Conservation (phyloP, 495 filamentous ascomycete species). For the Massariosphaeria phaeospora region DNA sequence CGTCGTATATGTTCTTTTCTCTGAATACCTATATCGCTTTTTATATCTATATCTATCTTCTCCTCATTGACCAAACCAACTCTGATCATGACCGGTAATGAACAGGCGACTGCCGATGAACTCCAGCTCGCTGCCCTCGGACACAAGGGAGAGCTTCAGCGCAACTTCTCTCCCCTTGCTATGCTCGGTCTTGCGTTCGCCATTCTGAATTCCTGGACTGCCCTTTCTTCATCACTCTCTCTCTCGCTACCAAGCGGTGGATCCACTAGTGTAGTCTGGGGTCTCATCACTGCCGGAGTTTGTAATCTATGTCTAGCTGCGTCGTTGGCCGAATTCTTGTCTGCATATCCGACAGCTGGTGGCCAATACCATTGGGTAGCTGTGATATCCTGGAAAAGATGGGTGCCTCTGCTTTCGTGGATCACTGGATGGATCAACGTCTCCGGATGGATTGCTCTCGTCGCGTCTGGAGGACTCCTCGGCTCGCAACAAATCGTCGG, state of each 20-base stretch:
- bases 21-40: too few relatives aligned
- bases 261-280: constrained; percentile 54
- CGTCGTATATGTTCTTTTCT: too few relatives aligned
- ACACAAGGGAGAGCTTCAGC: constrained; percentile 38
- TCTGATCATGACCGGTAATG: too few relatives aligned
- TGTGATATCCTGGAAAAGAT: constrained; percentile 54
- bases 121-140: constrained; percentile 38
- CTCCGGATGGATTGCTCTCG: constrained; percentile 59
- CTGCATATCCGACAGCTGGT: constrained; percentile 59
- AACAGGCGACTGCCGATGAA: constrained; percentile 37
- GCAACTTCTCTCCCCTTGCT: constrained; percentile 48
- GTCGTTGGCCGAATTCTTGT: constrained; percentile 68
- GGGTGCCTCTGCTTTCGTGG: constrained; percentile 61
- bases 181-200: constrained; percentile 59
- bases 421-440: constrained; percentile 74
- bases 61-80: neutral
- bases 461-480: constrained; percentile 39
- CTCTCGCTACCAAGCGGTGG: constrained; percentile 52
- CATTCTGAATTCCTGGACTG: constrained; percentile 58
- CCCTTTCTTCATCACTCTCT: constrained; percentile 50
- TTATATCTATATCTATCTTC: neutral
- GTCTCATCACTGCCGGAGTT: constrained; percentile 62
- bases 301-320: constrained; percentile 68
- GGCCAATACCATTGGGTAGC: constrained; percentile 75
- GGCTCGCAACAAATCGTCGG: constrained; percentile 48